These are phyloP conservation scores for Hypoxylon sp. DNA, from an alignment of 2,329 filamentous ascomycete genomes.

Conservation along the genomic window DNA sequence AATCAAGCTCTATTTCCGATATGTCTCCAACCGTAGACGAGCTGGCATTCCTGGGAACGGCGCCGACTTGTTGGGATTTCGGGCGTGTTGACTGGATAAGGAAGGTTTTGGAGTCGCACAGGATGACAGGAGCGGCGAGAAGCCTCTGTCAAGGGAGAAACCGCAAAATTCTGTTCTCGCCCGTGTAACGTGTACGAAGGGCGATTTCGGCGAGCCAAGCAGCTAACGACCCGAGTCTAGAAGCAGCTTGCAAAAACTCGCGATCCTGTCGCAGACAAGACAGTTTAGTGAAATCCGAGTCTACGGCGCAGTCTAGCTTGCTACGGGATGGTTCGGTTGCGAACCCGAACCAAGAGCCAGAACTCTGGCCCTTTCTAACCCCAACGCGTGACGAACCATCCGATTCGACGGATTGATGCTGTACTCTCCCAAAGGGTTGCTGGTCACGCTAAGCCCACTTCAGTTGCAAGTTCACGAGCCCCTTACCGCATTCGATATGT, in stretches of 20 bases:
- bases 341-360: slow-evolving; percentile 21
- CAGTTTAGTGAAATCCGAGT: slow-evolving; percentile 28
- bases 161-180: background rate
- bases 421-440: slow-evolving; percentile 10
- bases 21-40: slow-evolving; percentile 6
- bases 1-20: slow-evolving; percentile 13
- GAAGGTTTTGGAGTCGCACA: slow-evolving; percentile 24
- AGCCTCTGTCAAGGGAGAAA: background rate
- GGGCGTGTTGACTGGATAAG: slow-evolving; percentile 17
- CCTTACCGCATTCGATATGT: slow-evolving; percentile 34
- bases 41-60: slow-evolving; percentile 9
- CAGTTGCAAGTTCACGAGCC: slow-evolving; percentile 27
- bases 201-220: slow-evolving; percentile 21
- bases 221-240: slow-evolving; percentile 16
- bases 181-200: slow-evolving; percentile 11
- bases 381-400: slow-evolving; percentile 31
- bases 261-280: slow-evolving; percentile 3
- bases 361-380: slow-evolving; percentile 4
- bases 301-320: slow-evolving; percentile 35
- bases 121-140: slow-evolving; percentile 1
- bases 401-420: slow-evolving; percentile 24
- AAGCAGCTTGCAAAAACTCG: background rate
- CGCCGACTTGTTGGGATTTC: slow-evolving; percentile 14
- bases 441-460: slow-evolving; percentile 17
- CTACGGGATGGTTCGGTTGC: slow-evolving; percentile 25